Base-by-base conservation (phyloP, 768 basidiomycete species). In the Crepidotus variabilis region DNA sequence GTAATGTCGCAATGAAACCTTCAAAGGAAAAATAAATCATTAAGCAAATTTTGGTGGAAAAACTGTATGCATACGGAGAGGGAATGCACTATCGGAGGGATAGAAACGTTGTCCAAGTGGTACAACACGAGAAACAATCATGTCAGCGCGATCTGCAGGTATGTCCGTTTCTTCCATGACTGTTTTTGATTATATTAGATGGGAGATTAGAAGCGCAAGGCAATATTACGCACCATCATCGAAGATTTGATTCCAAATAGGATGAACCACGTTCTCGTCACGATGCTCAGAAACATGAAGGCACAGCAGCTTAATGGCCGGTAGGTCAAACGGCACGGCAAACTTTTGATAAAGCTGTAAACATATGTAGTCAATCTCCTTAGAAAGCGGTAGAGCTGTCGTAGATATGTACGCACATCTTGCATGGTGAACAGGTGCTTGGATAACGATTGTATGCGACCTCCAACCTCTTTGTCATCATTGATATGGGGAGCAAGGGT, bases 261-360 rank as follows among this genome's bases (percentile, higher is more conserved):
- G 85, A 54, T 84, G 80, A 16, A 93, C 86, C 33, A 96, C 73
- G 47, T 78, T 81, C 56, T 92, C 87, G 61, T 98, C 93, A 3
- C 86, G 85, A 67, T 96, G 93, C 67, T 95, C 94, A 7, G 96
- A 95, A 6, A 96, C 90, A 67, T 97, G 90, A 54, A 98, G 78
- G 66, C 96, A 94, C 23, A 97, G 79, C 6, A 99, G 78, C 67
- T 94, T 92, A 69, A 92, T 85, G 36, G 86, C 78, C 5, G 89
- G 84, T 13, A 97, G 77, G 61, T 92, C 86, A 62, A 94, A 91
- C 5, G 94, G 88, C 50, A 91, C 79, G 4, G 94, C 95, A 67
- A 91, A 98, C 47, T 84, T 78, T 73, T 89, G 86, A 66, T 91
- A 98, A 47, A 98, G 79, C 94, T 98, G 46, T 28, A 24, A 51